A percentile compares a stretch with the other conserved stretches of the same genome.
These are phyloP conservation scores for Gorgonomyces haynaldii DNA, from an alignment of 192 early-diverging fungal species.

Conservation along the genomic window DNA sequence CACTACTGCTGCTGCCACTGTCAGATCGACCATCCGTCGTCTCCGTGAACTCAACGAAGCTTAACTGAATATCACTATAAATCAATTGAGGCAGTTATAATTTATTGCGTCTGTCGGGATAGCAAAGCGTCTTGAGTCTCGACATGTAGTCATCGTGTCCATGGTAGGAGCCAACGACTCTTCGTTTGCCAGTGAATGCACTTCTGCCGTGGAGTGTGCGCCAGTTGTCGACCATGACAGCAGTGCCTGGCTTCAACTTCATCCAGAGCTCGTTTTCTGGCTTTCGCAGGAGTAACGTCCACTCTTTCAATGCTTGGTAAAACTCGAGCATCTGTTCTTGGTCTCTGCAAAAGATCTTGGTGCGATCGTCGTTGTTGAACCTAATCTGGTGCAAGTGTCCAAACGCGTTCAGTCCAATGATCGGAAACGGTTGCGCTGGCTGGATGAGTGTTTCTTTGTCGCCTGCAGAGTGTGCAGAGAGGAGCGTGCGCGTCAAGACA, in stretches of 20 bases:
- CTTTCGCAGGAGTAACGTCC: slow-evolving; percentile 46
- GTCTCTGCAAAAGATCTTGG: slow-evolving; percentile 35
- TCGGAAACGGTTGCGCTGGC: slow-evolving; percentile 48
- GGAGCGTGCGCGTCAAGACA: slow-evolving; percentile 39
- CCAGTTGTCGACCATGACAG: slow-evolving; percentile 75
- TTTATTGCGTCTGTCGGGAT: background rate
- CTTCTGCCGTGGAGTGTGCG: slow-evolving; percentile 66
- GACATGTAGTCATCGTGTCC: slow-evolving; percentile 66
- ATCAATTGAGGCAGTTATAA: background rate
- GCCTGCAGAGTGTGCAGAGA: slow-evolving; percentile 66
- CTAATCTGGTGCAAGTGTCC: slow-evolving; percentile 52
- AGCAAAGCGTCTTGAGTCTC: slow-evolving; percentile 24
- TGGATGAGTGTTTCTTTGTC: slow-evolving; percentile 52
- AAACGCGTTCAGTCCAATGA: slow-evolving; percentile 48
- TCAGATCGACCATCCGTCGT: slow-evolving; percentile 95
- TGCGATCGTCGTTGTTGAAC: slow-evolving; percentile 78
- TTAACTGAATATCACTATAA: background rate
- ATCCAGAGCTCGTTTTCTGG: slow-evolving; percentile 54
- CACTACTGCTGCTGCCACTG: slow-evolving; percentile 81
- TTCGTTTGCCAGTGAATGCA: slow-evolving; percentile 57
- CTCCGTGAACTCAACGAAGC: slow-evolving; percentile 20
- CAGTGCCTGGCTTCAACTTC: slow-evolving; percentile 53
- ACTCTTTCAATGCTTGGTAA: slow-evolving; percentile 59
- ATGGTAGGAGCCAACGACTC: slow-evolving; percentile 59
- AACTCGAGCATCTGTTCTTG: slow-evolving; percentile 30